These are phyloP conservation scores for Trypethelium eluteriae DNA, from an alignment of 495 filamentous ascomycete genomes.

Conservation along the genomic window DNA sequence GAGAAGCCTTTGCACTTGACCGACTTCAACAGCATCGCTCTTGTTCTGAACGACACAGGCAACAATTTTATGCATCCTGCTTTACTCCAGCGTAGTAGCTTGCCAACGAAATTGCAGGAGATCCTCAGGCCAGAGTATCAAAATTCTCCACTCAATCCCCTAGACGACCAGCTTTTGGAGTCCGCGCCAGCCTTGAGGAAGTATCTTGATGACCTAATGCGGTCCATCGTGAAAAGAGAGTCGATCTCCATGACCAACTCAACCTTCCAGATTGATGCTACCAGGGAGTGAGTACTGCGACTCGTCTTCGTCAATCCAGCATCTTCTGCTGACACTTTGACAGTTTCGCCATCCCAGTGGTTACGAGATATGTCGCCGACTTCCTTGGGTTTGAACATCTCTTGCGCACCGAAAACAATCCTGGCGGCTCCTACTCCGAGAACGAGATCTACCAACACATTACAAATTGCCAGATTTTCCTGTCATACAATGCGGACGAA, in stretches of 20 bases:
- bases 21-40: conserved; percentile 17
- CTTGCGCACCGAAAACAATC: conserved; percentile 13
- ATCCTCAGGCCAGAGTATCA: conserved; percentile 14
- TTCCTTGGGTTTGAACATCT: conserved; percentile 24
- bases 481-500: conserved; percentile 25
- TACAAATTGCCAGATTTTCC: conserved; percentile 26
- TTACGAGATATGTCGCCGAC: conserved; percentile 24
- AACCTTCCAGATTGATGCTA: conserved; percentile 24
- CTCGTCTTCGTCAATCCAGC: neutral
- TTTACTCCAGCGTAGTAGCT: conserved; percentile 9
- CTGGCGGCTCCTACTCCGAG: conserved; percentile 20
- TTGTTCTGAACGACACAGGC: conserved; percentile 13
- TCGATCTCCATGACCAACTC: conserved; percentile 12
- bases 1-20: conserved; percentile 20
- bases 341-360: conserved; percentile 26
- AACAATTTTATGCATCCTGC: conserved; percentile 22
- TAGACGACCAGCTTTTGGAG: conserved; percentile 5
- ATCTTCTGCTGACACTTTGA: neutral
- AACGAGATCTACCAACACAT: conserved; percentile 30
- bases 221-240: conserved; percentile 4
- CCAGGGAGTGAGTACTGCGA: conserved; percentile 24
- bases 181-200: conserved; percentile 8
- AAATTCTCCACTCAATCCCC: conserved; percentile 5
- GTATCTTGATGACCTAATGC: conserved; percentile 12
- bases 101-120: conserved; percentile 20